Evolutionary conservation across 2,329 filamentous ascomycete genomes (phyloP), one percentile per base, ranked within the genome.

Genomic region (Lithohypha guttulata): DNA sequence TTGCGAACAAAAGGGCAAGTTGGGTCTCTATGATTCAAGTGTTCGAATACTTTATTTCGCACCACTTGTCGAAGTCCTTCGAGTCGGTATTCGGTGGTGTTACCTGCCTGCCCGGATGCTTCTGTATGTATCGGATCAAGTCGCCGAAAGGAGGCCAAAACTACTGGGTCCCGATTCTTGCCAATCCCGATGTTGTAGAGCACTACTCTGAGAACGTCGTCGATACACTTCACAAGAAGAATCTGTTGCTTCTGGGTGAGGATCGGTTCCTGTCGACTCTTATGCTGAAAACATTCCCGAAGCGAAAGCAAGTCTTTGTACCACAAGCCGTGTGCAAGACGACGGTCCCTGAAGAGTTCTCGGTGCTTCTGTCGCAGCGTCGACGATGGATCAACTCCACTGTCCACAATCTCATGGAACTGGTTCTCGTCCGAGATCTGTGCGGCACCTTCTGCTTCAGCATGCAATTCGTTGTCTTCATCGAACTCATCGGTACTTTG

Each of bases 41-140:
- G 19, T 98, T 98, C 56, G 91, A 98, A 69, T 73, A 69, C 53
- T 98, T 96, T 69, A 91, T 98, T 64, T 96, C 91, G 2, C 91
- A 98, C 61, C 93, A 98, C 60, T 73, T 93, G 54, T 77, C 87
- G 55, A 98, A 98, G 65, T 86, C 89, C 3, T 98, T 98, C 64
- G 91, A 98, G 62, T 95, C 87, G 1, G 83, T 95, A 50, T 98
- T 98, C 62, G 91, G 91, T 64, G 91, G 91, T 81, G 91, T 98
- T 45, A 98, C 91, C 48, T 98, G 91, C 71, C 71, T 98, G 52
- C 91, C 91, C 11, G 91, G 91, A 49, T 98, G 91, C 70, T 98
- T 98, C 78, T 95, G 86, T 72, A 98, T 98, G 93, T 98, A 98
- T 69, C 84, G 91, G 55, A 96, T 98, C 75, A 98, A 98, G 66